Percentiles rank a stretch among this genome's conserved stretches.
phyloP scores from a whole-genome alignment of 345 rosid species.

The Anacardium occidentale region DNA sequence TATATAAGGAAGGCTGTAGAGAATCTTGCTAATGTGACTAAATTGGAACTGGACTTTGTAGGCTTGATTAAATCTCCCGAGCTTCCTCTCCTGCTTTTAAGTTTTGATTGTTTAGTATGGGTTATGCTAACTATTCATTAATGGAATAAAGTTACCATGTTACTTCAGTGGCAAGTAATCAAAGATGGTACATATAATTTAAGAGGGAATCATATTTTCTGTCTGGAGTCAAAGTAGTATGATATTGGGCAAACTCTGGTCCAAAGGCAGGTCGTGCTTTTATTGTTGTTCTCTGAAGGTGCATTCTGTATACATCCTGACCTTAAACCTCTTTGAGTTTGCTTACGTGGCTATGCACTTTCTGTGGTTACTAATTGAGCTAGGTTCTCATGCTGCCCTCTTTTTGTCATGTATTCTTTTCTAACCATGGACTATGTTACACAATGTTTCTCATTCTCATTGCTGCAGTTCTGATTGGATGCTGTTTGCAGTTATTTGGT shows the following conservation, averaged over 20 bases:
- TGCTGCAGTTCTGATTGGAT: slow-evolving; percentile 18
- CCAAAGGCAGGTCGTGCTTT: background rate
- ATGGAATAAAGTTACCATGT: background rate
- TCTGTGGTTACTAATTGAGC: background rate
- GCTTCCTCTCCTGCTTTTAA: background rate
- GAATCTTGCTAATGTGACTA: background rate
- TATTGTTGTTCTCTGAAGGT: background rate
- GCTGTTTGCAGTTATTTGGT: slow-evolving; percentile 80
- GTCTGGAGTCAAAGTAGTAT: background rate
- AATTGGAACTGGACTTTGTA: background rate
- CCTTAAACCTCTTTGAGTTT: background rate
- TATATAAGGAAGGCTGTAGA: background rate
- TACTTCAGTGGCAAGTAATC: background rate
- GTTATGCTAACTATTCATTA: background rate
- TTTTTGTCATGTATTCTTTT: background rate
- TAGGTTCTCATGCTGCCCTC: background rate
- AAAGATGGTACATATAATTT: background rate
- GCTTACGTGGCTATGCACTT: background rate
- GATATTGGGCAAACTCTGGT: background rate
- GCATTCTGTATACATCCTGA: background rate
- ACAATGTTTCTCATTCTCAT: slow-evolving; percentile 8
- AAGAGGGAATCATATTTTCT: background rate
- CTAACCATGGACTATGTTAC: slow-evolving; percentile 7
- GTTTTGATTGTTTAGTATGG: background rate
- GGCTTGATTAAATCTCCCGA: background rate